A percentile compares a stretch with the other conserved stretches of the same genome.
Conservation (phyloP, 2,329 filamentous ascomycete species). For the Fusarium pseudograminearum region DNA sequence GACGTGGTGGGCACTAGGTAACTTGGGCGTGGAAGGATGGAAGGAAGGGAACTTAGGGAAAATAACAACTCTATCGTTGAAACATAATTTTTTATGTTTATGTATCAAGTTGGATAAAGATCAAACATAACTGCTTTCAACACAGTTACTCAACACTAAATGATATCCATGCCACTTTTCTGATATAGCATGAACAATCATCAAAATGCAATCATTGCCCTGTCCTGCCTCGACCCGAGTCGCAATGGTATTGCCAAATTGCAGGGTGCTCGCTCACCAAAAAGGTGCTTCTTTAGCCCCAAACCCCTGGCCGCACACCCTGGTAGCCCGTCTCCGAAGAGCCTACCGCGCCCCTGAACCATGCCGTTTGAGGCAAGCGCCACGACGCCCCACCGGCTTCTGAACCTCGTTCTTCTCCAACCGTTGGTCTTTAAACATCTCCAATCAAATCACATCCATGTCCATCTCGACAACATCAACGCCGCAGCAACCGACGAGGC, state of each 20-base stretch:
- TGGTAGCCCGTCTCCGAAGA: constrained; percentile 8
- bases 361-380: constrained; percentile 33
- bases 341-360: constrained; percentile 37
- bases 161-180: constrained; percentile 8
- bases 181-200: constrained; percentile 25
- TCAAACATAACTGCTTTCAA: neutral
- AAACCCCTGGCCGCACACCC: constrained; percentile 19
- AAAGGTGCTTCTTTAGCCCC: constrained; percentile 26
- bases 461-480: constrained; percentile 27
- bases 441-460: constrained; percentile 34
- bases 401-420: constrained; percentile 34
- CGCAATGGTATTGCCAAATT: constrained; percentile 30
- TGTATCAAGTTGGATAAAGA: neutral
- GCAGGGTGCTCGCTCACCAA: constrained; percentile 31
- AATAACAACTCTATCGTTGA: neutral
- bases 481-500: constrained; percentile 30
- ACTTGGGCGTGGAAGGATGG: constrained; percentile 4
- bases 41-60: neutral
- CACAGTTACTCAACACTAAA: neutral
- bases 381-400: constrained; percentile 36
- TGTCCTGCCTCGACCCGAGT: neutral
- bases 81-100: constrained; percentile 20
- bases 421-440: constrained; percentile 32
- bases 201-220: constrained; percentile 8
- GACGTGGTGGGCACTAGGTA: constrained; percentile 42